These are phyloP conservation scores for Lodderomyces theae DNA, from an alignment of 1,139 yeast species.

Conservation along the genomic window DNA sequence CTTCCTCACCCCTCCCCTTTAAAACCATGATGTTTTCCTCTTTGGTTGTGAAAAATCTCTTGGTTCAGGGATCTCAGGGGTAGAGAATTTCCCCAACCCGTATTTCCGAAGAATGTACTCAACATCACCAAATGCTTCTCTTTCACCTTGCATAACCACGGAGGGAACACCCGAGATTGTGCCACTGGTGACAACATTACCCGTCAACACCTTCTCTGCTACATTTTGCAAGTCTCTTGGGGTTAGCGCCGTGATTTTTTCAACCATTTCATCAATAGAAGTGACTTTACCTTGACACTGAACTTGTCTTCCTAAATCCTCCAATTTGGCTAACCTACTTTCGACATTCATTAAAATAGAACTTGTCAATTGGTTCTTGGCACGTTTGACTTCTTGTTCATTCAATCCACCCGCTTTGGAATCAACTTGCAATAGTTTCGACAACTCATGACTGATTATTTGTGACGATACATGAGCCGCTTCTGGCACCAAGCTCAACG, in stretches of 20 bases:
- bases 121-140: conserved; percentile 83
- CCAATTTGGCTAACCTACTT: conserved; percentile 85
- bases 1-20: too few species aligned
- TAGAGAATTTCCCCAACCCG: conserved; percentile 60
- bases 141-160: conserved; percentile 83
- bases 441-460: conserved; percentile 73
- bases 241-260: conserved; percentile 65
- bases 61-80: conserved; percentile 27
- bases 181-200: conserved; percentile 51
- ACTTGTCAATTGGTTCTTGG: conserved; percentile 89
- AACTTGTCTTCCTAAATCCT: conserved; percentile 93
- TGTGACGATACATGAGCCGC: conserved; percentile 85
- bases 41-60: conserved; percentile 26
- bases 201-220: conserved; percentile 75
- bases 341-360: conserved; percentile 91
- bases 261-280: conserved; percentile 82
- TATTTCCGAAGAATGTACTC: conserved; percentile 60
- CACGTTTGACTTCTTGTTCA: conserved; percentile 74
- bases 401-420: conserved; percentile 60
- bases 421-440: conserved; percentile 54
- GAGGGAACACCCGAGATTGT: conserved; percentile 67
- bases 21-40: conserved; percentile 4
- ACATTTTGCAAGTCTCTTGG: conserved; percentile 68
- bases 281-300: conserved; percentile 79
- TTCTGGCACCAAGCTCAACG: conserved; percentile 79